Evolutionary conservation across 2,329 filamentous ascomycete genomes (phyloP), one percentile per base, ranked within the genome.

Genomic region (Colletotrichum horii): DNA sequence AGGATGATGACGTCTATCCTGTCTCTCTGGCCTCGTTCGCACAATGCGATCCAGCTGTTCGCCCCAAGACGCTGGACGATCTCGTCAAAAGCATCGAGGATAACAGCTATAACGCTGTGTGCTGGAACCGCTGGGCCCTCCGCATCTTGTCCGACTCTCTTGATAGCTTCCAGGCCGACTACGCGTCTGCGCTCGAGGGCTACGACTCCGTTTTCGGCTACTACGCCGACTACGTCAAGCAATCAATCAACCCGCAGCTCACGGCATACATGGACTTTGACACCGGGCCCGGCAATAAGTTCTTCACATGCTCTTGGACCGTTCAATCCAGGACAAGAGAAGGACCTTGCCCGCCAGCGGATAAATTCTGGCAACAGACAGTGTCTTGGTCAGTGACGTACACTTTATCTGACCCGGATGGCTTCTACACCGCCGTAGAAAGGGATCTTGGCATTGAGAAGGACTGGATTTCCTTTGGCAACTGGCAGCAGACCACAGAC

Each of bases 171-270:
- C 16, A 43, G 38, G 38, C 16, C 1, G 38, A 43, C 38, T 43
- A 43, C 38, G 2, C 0, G 38, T 2, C 2, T 5, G 38, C 38
- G 2, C 38, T 43, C 38, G 2, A 0, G 0, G 16, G 16, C 16
- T 43, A 43, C 38, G 38, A 43, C 1, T 5, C 38, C 2, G 38
- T 43, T 1, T 43, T 43, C 8, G 38, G 38, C 2, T 43, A n/a
- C 19, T 43, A n/a, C 8, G 38, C 3, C 16, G 38, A 43, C 38
- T n/a, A 43, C 1, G 38, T 43, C 4, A 43, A 43, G 38, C 0
- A 43, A 1, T 5, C 4, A 3, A 43, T 43, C 38, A 43, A 5
- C 19, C 38, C 38, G 0, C 38, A n/a, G 12, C 12, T 34, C 11
- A 14, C 11, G 3, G 6, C 12, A 2, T 43, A 43, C 19, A 43